Base-by-base conservation (phyloP, 2,329 filamentous ascomycete genomes). In the Clonostachys sp. region DNA sequence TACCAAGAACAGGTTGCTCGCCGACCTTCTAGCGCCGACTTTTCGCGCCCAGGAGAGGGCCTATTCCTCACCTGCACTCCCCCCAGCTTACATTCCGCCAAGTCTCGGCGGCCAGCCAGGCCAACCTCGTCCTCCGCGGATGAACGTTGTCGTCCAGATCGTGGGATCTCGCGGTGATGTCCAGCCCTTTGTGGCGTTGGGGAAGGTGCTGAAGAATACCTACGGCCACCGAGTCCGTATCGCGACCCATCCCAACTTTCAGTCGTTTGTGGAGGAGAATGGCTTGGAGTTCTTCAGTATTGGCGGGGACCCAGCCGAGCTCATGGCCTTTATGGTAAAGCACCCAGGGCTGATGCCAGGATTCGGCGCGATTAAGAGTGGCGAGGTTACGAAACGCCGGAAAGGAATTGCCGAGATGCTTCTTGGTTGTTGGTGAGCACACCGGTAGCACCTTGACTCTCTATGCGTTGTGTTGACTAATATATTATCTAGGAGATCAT, bases 281-380 rank as follows among this genome's bases (percentile, higher is more conserved):
- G 84, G 77, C 1, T 74, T 91, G 13, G 87, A 91, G 57, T 91
- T 90, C 63, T 90, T 87, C 63, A 79, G 70, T 51, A 87, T 90
- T 45, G 86, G 86, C n/a, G 87, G 86, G 4, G 85, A 91, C 60
- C 87, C 87, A 2, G 78, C 83, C 2, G 80, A 87, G 57, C 71
- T 90, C 41, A 91, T 90, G 87, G 88, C 89, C 4, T 95, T 92
- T 58, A 95, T 95, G 89, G 89, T 94, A 42, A 91, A 91, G 65
- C 87, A 94, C 55, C 89, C 90, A 0, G 88, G 89, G 0, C 71
- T 95, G 34, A 89, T 95, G 84, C 90, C 90, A 2, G 86, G 86
- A 1, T 81, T 92, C 49, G 85, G 91, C 44, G 84, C 87, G 1
- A 66, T 95, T 44, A 84, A 83, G 50, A 87, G 78, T 53, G 89